Evolutionary conservation across 164 flowering plant species (phyloP).

Genomic region (Berberis thunbergii): DNA sequence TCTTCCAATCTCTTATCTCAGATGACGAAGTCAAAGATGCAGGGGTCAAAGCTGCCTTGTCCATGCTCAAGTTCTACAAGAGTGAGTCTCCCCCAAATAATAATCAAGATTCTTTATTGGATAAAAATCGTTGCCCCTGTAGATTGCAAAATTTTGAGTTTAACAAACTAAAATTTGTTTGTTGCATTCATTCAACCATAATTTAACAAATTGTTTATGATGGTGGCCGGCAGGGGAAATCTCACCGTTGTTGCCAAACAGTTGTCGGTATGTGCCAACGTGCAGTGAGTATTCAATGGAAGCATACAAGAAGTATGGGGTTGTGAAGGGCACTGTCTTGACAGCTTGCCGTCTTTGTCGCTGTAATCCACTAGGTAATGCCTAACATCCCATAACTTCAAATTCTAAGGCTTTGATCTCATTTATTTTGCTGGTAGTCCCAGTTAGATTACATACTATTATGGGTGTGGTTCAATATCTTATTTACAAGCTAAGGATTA

Average conservation of each 20-base stretch:
- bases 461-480: neutral
- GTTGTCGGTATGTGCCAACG: slow-evolving; percentile 83
- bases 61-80: slow-evolving; percentile 78
- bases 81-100: slow-evolving; percentile 17
- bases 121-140: too few relatives aligned
- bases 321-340: slow-evolving; percentile 72
- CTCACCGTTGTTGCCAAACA: slow-evolving; percentile 78
- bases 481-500: neutral
- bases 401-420: neutral
- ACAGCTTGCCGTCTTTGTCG: slow-evolving; percentile 94
- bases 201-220: too few relatives aligned
- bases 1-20: slow-evolving; percentile 14
- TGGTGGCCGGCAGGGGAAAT: slow-evolving; percentile 56
- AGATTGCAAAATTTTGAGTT: too few relatives aligned
- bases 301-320: slow-evolving; percentile 90
- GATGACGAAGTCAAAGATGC: slow-evolving; percentile 38
- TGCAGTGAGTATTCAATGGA: slow-evolving; percentile 96
- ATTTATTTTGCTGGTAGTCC: neutral
- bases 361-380: slow-evolving; percentile 88
- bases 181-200: too few relatives aligned
- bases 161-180: too few relatives aligned
- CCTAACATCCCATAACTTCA: neutral
- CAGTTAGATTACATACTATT: neutral
- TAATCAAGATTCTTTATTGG: too few relatives aligned
- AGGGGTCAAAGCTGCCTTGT: slow-evolving; percentile 81